Conservation (phyloP, 2,329 filamentous ascomycete genomes). For the Calonectria leucothoes region DNA sequence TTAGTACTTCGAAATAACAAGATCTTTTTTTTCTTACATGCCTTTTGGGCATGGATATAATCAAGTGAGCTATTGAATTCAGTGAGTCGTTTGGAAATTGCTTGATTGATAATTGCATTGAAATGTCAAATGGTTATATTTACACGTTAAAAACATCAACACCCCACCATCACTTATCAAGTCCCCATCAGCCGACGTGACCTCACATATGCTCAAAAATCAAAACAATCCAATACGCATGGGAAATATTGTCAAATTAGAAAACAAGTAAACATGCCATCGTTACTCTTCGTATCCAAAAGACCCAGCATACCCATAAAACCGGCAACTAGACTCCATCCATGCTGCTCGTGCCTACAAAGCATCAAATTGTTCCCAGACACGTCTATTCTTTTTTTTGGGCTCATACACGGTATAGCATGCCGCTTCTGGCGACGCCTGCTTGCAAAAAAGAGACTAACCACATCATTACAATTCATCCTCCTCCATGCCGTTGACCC, state of each 20-base stretch:
- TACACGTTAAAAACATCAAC: too few relatives aligned
- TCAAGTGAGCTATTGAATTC: neutral
- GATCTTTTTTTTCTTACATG: too few relatives aligned
- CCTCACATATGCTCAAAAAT: neutral
- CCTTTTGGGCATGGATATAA: neutral
- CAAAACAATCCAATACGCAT: too few relatives aligned
- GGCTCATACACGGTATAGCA: neutral
- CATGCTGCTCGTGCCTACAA: neutral
- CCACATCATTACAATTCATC: constrained; percentile 52
- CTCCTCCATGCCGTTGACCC: constrained; percentile 70
- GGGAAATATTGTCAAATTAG: neutral
- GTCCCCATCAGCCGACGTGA: neutral
- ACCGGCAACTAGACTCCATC: neutral
- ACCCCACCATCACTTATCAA: too few relatives aligned
- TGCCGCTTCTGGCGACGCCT: neutral
- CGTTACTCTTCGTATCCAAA: neutral
- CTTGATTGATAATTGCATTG: too few relatives aligned
- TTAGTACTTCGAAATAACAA: too few relatives aligned
- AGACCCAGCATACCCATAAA: constrained; percentile 3
- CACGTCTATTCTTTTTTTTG: neutral
- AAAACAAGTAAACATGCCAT: neutral
- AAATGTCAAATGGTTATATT: neutral
- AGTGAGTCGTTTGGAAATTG: neutral
- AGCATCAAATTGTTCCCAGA: constrained; percentile 3
- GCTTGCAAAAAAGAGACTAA: neutral